Evolutionary conservation across 768 basidiomycete genomes (phyloP).

Genomic region (Pluteus cervinus): DNA sequence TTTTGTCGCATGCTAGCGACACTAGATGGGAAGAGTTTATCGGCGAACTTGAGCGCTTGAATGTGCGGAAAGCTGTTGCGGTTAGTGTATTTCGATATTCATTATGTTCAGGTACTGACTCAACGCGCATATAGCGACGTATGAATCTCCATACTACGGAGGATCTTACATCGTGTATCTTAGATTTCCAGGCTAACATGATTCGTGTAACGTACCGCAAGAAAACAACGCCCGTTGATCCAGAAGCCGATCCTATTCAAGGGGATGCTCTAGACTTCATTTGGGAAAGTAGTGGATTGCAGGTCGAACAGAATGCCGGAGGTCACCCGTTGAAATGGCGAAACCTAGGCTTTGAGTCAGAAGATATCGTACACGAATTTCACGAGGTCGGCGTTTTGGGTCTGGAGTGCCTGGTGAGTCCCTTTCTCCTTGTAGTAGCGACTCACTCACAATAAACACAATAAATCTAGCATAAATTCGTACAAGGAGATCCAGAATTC

Average conservation of each 20-base stretch:
- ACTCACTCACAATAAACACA: background rate
- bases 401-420: conserved; percentile 69
- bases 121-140: conserved; percentile 45
- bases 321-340: conserved; percentile 62
- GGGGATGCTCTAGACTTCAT: conserved; percentile 53
- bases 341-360: conserved; percentile 70
- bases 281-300: conserved; percentile 58
- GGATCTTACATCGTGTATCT: conserved; percentile 75
- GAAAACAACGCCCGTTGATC: conserved; percentile 74
- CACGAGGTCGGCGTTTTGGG: conserved; percentile 75
- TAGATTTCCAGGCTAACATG: conserved; percentile 86
- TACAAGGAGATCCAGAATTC: conserved; percentile 68
- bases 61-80: conserved; percentile 76
- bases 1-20: conserved; percentile 76
- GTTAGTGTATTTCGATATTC: conserved; percentile 37
- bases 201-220: conserved; percentile 73
- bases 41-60: conserved; percentile 64
- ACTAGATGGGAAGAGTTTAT: conserved; percentile 76
- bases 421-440: background rate
- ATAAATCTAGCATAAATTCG: conserved; percentile 52
- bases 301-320: conserved; percentile 43
- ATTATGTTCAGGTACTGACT: background rate
- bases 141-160: conserved; percentile 81
- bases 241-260: conserved; percentile 55
- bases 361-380: conserved; percentile 74